Conservation (phyloP, 495 filamentous ascomycete species). For the Neurospora sp. region DNA sequence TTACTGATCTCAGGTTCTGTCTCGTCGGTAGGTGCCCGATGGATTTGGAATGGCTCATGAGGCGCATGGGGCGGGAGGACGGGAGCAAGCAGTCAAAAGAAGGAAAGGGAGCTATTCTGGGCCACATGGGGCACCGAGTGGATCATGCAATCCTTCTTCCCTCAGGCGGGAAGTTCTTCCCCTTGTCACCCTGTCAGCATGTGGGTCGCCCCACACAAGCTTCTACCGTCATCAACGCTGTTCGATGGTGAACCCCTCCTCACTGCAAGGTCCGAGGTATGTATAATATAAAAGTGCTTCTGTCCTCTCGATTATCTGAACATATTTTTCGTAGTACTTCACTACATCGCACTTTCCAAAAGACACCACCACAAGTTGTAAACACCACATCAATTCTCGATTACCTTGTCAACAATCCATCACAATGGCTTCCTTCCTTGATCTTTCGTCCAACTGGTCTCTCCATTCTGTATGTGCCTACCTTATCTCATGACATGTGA, state of each 20-base stretch:
- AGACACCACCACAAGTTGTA: not conserved
- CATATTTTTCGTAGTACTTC: not conserved
- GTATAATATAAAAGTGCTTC: not conserved
- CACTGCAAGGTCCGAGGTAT: not conserved
- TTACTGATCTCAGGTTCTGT: not conserved
- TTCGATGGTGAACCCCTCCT: not conserved
- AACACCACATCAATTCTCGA: not conserved
- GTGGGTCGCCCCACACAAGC: not conserved
- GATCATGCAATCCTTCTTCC: not conserved
- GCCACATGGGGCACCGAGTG: not conserved
- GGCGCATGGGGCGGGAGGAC: not conserved
- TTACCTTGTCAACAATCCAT: not conserved
- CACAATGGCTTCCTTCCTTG: constrained; percentile 32
- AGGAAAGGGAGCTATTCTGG: not conserved
- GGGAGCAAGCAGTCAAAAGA: not conserved
- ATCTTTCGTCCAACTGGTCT: constrained; percentile 33
- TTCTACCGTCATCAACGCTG: not conserved
- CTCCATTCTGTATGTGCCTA: constrained; percentile 31
- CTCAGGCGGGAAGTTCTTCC: not conserved
- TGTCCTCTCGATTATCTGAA: not conserved
- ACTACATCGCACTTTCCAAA: not conserved
- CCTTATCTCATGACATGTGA: not conserved
- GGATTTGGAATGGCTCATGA: not conserved
- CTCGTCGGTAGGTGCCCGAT: not conserved
- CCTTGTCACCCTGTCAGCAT: not conserved